These are phyloP conservation scores for Fusarium metavorans DNA, from an alignment of 2,329 filamentous ascomycete genomes.

Conservation along the genomic window DNA sequence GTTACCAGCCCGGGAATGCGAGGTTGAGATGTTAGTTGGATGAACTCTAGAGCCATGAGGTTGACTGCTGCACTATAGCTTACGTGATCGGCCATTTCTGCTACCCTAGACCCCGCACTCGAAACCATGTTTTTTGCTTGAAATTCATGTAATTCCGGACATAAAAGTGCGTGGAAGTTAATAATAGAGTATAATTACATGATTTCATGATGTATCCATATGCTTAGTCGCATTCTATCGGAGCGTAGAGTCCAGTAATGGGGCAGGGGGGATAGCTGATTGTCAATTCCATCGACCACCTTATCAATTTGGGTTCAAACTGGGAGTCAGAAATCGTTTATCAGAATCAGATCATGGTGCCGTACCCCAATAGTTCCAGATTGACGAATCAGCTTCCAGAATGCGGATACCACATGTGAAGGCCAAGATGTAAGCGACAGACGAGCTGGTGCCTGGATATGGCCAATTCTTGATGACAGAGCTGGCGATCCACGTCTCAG, in stretches of 20 bases:
- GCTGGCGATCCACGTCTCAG: neutral
- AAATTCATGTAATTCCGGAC: neutral
- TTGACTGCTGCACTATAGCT: neutral
- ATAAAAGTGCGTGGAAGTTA: neutral
- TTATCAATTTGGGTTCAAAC: neutral
- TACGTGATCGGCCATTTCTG: neutral
- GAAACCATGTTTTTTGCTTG: neutral
- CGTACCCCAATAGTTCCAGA: neutral
- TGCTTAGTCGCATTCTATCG: neutral
- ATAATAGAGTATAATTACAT: neutral
- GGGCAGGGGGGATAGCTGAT: neutral
- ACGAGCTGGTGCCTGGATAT: neutral
- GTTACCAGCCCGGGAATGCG: neutral
- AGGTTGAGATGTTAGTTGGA: neutral
- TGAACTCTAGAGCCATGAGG: neutral
- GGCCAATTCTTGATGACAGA: neutral
- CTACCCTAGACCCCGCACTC: neutral
- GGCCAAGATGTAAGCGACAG: neutral
- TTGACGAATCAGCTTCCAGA: neutral
- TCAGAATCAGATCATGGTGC: neutral
- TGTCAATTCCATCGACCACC: too few relatives aligned
- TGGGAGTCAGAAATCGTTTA: neutral
- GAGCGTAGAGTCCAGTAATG: neutral
- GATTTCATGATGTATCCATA: fast-evolving
- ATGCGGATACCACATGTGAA: neutral